Percentiles rank a stretch among this genome's conserved stretches.
Conservation (phyloP, 306 rosid species). For the Trifolium dubium region DNA sequence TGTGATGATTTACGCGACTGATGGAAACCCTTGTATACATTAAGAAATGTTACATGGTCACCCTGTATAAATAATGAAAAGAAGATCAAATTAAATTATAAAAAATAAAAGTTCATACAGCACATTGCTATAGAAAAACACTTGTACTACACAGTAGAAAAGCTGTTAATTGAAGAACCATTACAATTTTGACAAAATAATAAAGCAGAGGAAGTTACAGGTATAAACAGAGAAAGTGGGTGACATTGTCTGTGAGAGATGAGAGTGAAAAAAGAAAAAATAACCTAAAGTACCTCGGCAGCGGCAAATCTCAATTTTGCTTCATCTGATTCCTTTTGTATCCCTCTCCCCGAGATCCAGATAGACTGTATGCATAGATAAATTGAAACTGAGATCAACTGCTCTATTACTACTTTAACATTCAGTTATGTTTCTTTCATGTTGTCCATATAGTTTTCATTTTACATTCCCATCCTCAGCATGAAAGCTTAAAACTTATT, state of each 20-base stretch:
- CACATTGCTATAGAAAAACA: slow-evolving; percentile 1
- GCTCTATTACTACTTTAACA: slow-evolving; percentile 14
- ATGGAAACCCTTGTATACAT: slow-evolving; percentile 88
- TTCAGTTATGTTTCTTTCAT: slow-evolving; percentile 18
- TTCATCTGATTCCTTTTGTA: slow-evolving; percentile 86
- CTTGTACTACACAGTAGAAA: slow-evolving; percentile 24
- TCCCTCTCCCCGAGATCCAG: slow-evolving; percentile 88
- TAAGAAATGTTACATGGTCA: slow-evolving; percentile 88
- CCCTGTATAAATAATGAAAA: slow-evolving; percentile 63
- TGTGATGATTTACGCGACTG: slow-evolving; percentile 93
- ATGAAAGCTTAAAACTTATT: slow-evolving; percentile 15
- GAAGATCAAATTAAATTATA: slow-evolving; percentile 12
- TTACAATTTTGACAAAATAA: slow-evolving; percentile 24
- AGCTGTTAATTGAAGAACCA: slow-evolving; percentile 26
- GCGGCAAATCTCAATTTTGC: slow-evolving; percentile 93
- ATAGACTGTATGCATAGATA: slow-evolving; percentile 67
- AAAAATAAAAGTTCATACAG: slow-evolving; percentile 6
- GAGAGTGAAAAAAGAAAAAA: slow-evolving; percentile 3
- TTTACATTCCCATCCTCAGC: slow-evolving; percentile 16
- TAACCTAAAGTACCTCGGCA: slow-evolving; percentile 70
- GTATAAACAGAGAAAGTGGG: slow-evolving; percentile 7
- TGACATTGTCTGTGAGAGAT: not conserved
- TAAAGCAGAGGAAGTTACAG: slow-evolving; percentile 13
- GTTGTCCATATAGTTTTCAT: slow-evolving; percentile 16
- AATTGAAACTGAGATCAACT: slow-evolving; percentile 45